These are phyloP conservation scores for Hypomyces perniciosus DNA, from an alignment of 2,329 filamentous ascomycete species.

Conservation along the genomic window DNA sequence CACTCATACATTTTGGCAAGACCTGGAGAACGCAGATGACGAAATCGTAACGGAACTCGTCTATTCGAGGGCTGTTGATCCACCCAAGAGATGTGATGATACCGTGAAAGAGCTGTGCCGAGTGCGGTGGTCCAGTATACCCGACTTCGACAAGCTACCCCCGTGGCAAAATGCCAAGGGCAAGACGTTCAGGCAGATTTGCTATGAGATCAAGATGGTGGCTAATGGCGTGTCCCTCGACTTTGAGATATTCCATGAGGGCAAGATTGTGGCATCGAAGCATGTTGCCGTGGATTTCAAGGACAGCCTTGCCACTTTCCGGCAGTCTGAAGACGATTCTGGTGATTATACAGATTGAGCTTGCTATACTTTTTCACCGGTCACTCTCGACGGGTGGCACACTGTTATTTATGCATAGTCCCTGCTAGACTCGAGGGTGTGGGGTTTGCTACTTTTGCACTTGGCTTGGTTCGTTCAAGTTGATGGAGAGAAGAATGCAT, in stretches of 20 bases:
- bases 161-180: constrained; percentile 9
- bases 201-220: constrained; percentile 12
- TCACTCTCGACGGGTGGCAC: too few relatives aligned
- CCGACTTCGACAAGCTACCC: constrained; percentile 6
- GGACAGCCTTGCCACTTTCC: neutral
- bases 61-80: neutral
- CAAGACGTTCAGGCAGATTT: neutral
- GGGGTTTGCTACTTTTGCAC: too few relatives aligned
- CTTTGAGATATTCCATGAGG: constrained; percentile 10
- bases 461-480: too few relatives aligned
- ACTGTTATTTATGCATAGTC: too few relatives aligned
- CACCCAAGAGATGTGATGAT: constrained; percentile 7
- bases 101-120: constrained; percentile 13
- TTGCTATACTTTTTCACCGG: too few relatives aligned
- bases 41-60: constrained; percentile 11
- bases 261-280: constrained; percentile 7
- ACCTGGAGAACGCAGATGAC: constrained; percentile 4
- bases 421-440: too few relatives aligned
- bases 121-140: constrained; percentile 13
- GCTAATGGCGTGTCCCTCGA: constrained; percentile 13
- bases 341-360: neutral
- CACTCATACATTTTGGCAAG: constrained; percentile 11
- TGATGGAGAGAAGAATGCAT: too few relatives aligned
- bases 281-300: constrained; percentile 12
- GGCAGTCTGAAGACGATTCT: neutral